Evolutionary conservation across 345 rosid species (phyloP).

Genomic region (Rhizophora apiculata): DNA sequence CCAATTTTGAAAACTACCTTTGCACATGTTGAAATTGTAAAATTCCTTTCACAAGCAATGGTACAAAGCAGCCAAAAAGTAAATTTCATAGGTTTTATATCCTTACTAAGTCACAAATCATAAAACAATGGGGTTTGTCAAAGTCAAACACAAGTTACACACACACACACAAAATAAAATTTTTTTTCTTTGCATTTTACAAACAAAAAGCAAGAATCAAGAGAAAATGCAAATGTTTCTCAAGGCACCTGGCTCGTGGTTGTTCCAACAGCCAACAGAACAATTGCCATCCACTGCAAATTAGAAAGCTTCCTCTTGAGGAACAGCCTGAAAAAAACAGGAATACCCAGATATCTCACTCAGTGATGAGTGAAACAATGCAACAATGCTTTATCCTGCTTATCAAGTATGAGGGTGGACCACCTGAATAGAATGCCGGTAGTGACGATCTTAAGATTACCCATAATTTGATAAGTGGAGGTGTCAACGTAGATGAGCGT

Average conservation of each 20-base stretch:
- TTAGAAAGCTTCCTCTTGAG: slow-evolving; percentile 64
- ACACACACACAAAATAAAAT: no score
- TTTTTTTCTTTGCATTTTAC: no score
- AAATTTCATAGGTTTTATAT: no score
- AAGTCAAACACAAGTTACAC: no score
- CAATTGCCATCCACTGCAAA: slow-evolving; percentile 85
- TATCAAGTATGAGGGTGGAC: background rate
- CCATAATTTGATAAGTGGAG: slow-evolving; percentile 96
- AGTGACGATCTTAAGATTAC: slow-evolving; percentile 94
- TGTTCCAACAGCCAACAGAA: slow-evolving; percentile 82
- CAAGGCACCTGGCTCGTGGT: slow-evolving; percentile 81
- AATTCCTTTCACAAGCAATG: no score
- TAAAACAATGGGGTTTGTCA: no score
- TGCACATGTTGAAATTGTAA: no score
- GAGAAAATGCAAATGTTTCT: background rate
- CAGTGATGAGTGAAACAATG: no score
- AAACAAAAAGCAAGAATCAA: no score
- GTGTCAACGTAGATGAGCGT: slow-evolving; percentile 86
- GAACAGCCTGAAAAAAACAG: slow-evolving; percentile 45
- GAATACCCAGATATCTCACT: background rate
- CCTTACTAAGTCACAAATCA: no score
- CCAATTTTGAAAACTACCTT: no score
- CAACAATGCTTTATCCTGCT: background rate
- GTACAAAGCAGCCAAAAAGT: no score
- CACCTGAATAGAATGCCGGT: slow-evolving; percentile 90